Evolutionary conservation across 2,329 filamentous ascomycete species (phyloP).

Genomic region (Nothophoma quercina): DNA sequence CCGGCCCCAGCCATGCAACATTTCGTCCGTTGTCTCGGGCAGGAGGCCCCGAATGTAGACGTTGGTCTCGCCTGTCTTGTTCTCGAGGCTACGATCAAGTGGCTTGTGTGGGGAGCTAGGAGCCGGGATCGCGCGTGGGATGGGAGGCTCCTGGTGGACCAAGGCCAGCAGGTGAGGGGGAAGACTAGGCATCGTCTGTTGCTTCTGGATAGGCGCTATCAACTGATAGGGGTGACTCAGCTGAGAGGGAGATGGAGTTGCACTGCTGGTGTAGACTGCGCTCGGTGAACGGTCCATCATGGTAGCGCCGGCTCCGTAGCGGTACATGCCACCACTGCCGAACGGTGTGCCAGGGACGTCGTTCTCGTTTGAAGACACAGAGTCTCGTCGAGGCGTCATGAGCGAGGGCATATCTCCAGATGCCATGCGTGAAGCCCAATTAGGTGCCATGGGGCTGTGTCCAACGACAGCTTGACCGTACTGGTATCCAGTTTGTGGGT

Average conservation of each 20-base stretch:
- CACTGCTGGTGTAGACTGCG: conserved; percentile 56
- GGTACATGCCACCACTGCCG: conserved; percentile 53
- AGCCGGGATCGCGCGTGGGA: conserved; percentile 89
- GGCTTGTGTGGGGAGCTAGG: conserved; percentile 87
- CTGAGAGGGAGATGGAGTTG: conserved; percentile 60
- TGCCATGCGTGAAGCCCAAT: conserved; percentile 56
- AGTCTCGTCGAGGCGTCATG: conserved; percentile 61
- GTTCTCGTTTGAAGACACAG: conserved; percentile 61
- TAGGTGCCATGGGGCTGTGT: conserved; percentile 54
- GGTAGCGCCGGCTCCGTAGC: conserved; percentile 53
- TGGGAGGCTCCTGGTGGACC: conserved; percentile 74
- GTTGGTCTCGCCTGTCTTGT: conserved; percentile 93
- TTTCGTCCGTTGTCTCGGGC: conserved; percentile 92
- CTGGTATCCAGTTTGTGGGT: conserved; percentile 54
- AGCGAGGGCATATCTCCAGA: conserved; percentile 58
- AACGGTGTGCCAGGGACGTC: conserved; percentile 60
- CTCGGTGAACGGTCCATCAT: conserved; percentile 60
- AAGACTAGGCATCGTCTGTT: conserved; percentile 49
- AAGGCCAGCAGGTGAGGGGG: conserved; percentile 56
- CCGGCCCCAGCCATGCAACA: conserved; percentile 80
- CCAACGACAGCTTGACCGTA: conserved; percentile 55
- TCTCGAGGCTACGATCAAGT: conserved; percentile 92
- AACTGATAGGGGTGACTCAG: conserved; percentile 54
- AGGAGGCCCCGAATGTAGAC: conserved; percentile 97
- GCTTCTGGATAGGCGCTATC: conserved; percentile 51